phyloP scores from a whole-genome alignment of 495 filamentous ascomycete species.

The Trichocladium uniseriatum region DNA sequence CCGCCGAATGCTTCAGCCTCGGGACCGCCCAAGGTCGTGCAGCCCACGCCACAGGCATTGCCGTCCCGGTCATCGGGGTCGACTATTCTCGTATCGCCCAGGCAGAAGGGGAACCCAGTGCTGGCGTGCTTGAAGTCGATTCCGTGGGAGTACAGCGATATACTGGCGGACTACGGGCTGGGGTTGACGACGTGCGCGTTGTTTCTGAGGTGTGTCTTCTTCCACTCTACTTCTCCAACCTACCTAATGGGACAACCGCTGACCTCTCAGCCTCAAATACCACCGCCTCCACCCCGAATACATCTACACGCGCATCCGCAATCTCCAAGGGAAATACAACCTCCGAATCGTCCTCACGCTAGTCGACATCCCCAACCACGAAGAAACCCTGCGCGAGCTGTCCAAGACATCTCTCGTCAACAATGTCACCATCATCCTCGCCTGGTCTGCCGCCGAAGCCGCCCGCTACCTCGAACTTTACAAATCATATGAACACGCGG shows the following conservation, averaged over 20 bases:
- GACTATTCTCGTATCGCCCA: slow-evolving; percentile 70
- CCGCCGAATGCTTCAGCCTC: slow-evolving; percentile 21
- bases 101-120: slow-evolving; percentile 92
- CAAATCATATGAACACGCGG: slow-evolving; percentile 84
- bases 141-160: slow-evolving; percentile 97
- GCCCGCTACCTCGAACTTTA: slow-evolving; percentile 88
- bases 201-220: slow-evolving; percentile 48
- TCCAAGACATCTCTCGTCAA: slow-evolving; percentile 80
- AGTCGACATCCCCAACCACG: slow-evolving; percentile 74
- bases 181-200: slow-evolving; percentile 82
- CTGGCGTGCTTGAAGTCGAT: slow-evolving; percentile 69
- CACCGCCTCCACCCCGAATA: slow-evolving; percentile 97
- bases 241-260: no score
- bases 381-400: slow-evolving; percentile 79
- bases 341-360: slow-evolving; percentile 78
- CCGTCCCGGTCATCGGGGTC: slow-evolving; percentile 57
- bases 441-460: slow-evolving; percentile 89
- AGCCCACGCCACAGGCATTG: slow-evolving; percentile 79
- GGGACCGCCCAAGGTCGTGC: slow-evolving; percentile 53
- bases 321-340: slow-evolving; percentile 69
- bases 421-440: slow-evolving; percentile 81
- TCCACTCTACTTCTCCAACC: neutral
- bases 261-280: slow-evolving; percentile 67
- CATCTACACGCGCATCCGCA: slow-evolving; percentile 83
- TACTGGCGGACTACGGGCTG: slow-evolving; percentile 84